A percentile compares a stretch with the other conserved stretches of the same genome.
These are phyloP conservation scores for Clarireedia paspali DNA, from an alignment of 2,329 filamentous ascomycete genomes.

Conservation along the genomic window DNA sequence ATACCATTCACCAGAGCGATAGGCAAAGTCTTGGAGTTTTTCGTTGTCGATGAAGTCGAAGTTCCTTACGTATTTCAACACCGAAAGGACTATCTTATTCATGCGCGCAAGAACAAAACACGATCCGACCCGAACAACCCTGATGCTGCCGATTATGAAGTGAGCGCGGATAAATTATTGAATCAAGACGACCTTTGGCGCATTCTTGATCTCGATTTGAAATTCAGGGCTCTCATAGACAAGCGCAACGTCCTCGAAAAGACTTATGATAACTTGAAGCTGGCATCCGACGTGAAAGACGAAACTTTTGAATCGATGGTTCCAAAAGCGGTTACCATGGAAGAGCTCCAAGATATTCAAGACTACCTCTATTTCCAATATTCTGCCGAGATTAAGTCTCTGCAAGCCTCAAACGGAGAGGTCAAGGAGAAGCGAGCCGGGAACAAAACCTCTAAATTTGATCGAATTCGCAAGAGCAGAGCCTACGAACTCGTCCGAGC, in stretches of 20 bases:
- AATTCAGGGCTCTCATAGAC: conserved; percentile 86
- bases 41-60: conserved; percentile 89
- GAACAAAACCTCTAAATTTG: conserved; percentile 72
- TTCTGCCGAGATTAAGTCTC: conserved; percentile 71
- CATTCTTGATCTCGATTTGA: conserved; percentile 88
- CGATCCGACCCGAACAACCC: conserved; percentile 53
- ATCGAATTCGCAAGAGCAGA: conserved; percentile 73
- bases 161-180: conserved; percentile 78
- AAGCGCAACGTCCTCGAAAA: conserved; percentile 81
- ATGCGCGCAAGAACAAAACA: conserved; percentile 64
- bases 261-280: conserved; percentile 66
- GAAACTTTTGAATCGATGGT: conserved; percentile 74
- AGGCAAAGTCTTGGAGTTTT: conserved; percentile 87
- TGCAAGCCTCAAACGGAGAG: conserved; percentile 56
- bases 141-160: conserved; percentile 63
- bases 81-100: conserved; percentile 94
- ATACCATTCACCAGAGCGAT: conserved; percentile 82
- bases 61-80: conserved; percentile 98
- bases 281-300: conserved; percentile 56
- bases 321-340: conserved; percentile 73
- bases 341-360: conserved; percentile 92
- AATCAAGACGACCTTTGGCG: conserved; percentile 93
- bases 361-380: conserved; percentile 97
- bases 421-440: conserved; percentile 65
- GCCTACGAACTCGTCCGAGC: conserved; percentile 78